A percentile compares a stretch with the other conserved stretches of the same genome.
Evolutionary conservation across 129 eudicot species (phyloP).

Genomic region (Flaveria sonorensis): DNA sequence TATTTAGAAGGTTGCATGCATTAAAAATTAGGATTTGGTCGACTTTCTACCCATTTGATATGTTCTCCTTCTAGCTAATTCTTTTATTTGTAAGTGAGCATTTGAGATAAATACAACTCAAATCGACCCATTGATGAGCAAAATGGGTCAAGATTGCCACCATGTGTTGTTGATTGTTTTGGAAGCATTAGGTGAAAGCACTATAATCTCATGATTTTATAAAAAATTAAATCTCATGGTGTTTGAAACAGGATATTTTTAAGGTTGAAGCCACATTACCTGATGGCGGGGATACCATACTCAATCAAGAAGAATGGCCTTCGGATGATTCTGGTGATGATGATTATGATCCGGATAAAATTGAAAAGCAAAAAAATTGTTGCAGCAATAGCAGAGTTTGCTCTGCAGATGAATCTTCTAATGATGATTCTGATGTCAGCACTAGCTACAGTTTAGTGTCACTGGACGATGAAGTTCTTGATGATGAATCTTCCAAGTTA

Average conservation of each 20-base stretch:
- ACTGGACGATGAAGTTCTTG: conserved; percentile 55
- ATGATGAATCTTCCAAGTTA: conserved; percentile 32
- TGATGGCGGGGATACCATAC: conserved; percentile 55
- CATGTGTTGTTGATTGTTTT: background rate
- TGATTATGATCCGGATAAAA: conserved; percentile 82
- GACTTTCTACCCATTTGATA: background rate
- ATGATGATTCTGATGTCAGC: conserved; percentile 38
- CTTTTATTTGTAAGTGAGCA: background rate
- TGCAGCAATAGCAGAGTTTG: conserved; percentile 41
- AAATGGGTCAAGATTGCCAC: background rate
- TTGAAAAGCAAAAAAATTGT: conserved; percentile 49
- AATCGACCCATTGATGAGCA: background rate
- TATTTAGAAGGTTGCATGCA: background rate
- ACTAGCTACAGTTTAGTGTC: conserved; percentile 63
- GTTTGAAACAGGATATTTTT: conserved; percentile 68
- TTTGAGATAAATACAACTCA: background rate
- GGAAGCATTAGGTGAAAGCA: background rate
- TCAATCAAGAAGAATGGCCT: conserved; percentile 84
- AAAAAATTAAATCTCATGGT: conserved; percentile 16
- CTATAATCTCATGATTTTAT: conserved; percentile 3
- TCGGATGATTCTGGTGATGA: conserved; percentile 95
- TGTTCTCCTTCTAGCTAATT: background rate
- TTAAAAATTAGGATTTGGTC: background rate
- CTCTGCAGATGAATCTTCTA: conserved; percentile 50
- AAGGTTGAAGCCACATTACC: conserved; percentile 83